A percentile compares a stretch with the other conserved stretches of the same genome.
Conservation (phyloP, 768 basidiomycete species). For the Psilocybe tampanensis region DNA sequence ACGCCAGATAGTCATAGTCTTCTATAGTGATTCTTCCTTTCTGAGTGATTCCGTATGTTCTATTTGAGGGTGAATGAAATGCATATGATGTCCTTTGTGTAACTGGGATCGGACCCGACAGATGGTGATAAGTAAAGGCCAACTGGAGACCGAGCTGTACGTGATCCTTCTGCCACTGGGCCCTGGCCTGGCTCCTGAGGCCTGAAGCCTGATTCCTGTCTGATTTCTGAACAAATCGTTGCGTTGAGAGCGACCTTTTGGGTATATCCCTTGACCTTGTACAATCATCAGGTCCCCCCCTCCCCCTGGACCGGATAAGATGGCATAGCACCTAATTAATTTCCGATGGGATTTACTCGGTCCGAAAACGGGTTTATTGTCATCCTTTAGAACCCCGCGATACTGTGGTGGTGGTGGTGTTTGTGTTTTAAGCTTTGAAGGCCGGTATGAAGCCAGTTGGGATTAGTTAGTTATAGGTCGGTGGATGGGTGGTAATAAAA, state of each 20-base stretch:
- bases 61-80: not conserved
- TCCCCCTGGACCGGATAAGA: not conserved
- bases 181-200: not conserved
- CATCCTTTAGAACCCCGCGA: not conserved
- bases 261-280: not conserved
- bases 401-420: not conserved
- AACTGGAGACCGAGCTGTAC: not conserved
- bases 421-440: conserved; percentile 7
- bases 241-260: not conserved
- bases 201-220: too few species aligned
- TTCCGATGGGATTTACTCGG: not conserved
- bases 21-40: not conserved
- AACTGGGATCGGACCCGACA: not conserved
- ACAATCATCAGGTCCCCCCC: not conserved
- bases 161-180: not conserved
- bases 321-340: not conserved
- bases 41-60: not conserved
- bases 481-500: too few species aligned
- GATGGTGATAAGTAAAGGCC: not conserved
- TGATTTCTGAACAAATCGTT: not conserved
- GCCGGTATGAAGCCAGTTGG: not conserved
- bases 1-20: not conserved
- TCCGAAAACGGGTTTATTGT: not conserved
- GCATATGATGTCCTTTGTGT: not conserved
- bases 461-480: too few species aligned